Percentiles rank a stretch among this genome's conserved stretches.
These are phyloP conservation scores for Starmerella tilneyi DNA, from an alignment of 805 yeast genomes.

Conservation along the genomic window DNA sequence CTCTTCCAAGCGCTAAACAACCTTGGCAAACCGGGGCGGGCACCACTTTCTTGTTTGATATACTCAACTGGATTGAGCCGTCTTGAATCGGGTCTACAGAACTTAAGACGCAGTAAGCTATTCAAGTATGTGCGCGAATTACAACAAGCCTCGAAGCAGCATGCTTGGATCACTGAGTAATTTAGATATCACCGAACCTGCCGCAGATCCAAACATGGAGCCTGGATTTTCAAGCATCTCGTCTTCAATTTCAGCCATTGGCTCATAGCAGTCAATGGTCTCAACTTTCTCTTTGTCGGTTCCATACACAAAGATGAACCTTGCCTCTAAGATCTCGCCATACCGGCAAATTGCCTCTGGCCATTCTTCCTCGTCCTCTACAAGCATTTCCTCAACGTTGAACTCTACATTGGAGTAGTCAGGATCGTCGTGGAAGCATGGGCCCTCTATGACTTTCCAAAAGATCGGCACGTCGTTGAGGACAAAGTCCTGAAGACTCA, in stretches of 20 bases:
- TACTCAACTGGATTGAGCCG: no score
- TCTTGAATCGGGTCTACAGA: no score
- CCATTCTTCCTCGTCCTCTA: slow-evolving; percentile 8
- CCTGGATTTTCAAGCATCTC: slow-evolving; percentile 12
- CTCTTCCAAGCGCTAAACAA: no score
- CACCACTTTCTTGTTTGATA: no score
- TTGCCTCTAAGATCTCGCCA: not conserved
- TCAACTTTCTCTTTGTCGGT: slow-evolving; percentile 17
- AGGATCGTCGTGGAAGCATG: slow-evolving; percentile 11
- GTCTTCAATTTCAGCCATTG: slow-evolving; percentile 8
- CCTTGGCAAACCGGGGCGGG: no score
- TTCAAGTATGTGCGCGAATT: no score
- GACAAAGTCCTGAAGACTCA: slow-evolving; percentile 18
- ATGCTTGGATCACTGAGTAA: not conserved
- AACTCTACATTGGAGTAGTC: slow-evolving; percentile 12
- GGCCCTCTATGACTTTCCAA: slow-evolving; percentile 19
- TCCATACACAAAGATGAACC: slow-evolving; percentile 15
- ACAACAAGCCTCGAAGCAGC: no score
- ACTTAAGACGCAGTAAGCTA: no score
- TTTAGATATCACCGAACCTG: no score
- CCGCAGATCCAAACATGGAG: no score
- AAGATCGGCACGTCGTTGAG: slow-evolving; percentile 14
- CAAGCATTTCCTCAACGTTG: slow-evolving; percentile 10
- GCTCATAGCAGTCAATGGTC: slow-evolving; percentile 17
- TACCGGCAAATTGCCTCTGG: slow-evolving; percentile 15